Evolutionary conservation across 192 early-diverging fungal species (phyloP), one percentile per base, ranked within the genome.

Genomic region (Linnemannia zychae): DNA sequence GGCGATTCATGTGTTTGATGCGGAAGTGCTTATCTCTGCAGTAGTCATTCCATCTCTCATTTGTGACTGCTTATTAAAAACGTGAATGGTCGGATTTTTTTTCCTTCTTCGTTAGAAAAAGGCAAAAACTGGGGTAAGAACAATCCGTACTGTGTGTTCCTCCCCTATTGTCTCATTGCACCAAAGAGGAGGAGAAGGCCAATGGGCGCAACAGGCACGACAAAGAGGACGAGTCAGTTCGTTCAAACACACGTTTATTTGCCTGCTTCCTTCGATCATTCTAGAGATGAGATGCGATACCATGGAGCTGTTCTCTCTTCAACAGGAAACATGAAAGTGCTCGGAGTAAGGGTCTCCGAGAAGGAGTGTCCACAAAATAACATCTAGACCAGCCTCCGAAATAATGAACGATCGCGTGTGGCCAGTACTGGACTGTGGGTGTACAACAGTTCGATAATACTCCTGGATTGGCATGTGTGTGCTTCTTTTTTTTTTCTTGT

Each of bases 1-100:
- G 68, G 49, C 33, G 44, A 72, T 72, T 24, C 71, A 72, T 72
- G 71, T 72, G 71, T 72, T 72, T 72, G 24, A 34, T 46, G n/a
- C 13, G 0, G 6, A 20, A 22, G 22, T 49, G 12, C 17, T 72
- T 72, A 47, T 50, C 71, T 72, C 33, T n/a, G n/a, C n/a, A n/a
- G 47, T 48, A 72, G 47, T 52, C 71, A 49, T 50, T n/a, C n/a
- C n/a, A n/a, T n/a, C n/a, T n/a, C n/a, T n/a, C 7, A 20, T 50
- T 7, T 36, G 71, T 72, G 71, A 72, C 71, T 48, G 71, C n/a
- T 7, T 52, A 7, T 28, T 50, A 71, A 18, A 24, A n/a, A 24
- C 47, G 71, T 52, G 47, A 72, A 72, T 47, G 46, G 47, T 48
- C 47, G 44, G 71, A 34, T 48, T 69, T 40, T 69, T 40, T 40